Conservation (phyloP, 2,329 filamentous ascomycete species). For the Fusarium pseudoanthophilum region DNA sequence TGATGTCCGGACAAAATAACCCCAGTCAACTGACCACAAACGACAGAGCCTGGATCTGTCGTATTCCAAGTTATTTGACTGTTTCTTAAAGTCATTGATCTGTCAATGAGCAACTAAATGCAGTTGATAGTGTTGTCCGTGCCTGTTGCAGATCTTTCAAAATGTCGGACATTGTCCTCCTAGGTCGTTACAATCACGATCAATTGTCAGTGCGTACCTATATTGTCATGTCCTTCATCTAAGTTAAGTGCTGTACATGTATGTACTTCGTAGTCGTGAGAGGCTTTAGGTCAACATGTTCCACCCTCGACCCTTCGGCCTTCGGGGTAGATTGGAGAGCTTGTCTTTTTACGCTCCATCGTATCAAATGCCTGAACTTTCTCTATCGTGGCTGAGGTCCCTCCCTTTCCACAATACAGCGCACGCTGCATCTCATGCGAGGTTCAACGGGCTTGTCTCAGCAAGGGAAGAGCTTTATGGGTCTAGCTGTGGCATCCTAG, state of each 20-base stretch:
- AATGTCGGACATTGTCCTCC: background rate
- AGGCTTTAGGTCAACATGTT: background rate
- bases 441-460: background rate
- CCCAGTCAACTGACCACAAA: background rate
- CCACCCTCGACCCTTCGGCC: background rate
- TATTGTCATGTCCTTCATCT: background rate
- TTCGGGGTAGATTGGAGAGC: background rate
- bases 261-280: background rate
- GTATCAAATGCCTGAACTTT: background rate
- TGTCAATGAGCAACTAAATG: constrained; percentile 22
- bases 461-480: background rate
- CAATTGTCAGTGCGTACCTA: background rate
- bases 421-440: background rate
- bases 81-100: background rate
- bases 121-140: background rate
- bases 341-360: background rate
- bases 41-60: background rate
- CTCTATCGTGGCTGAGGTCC: background rate
- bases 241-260: background rate
- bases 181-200: background rate
- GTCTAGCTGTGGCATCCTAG: background rate
- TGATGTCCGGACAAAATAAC: background rate
- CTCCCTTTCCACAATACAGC: background rate
- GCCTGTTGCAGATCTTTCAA: background rate
- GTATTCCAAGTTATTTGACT: background rate